These are phyloP conservation scores for Lipomyces orientalis DNA, from an alignment of 805 yeast species.

Conservation along the genomic window DNA sequence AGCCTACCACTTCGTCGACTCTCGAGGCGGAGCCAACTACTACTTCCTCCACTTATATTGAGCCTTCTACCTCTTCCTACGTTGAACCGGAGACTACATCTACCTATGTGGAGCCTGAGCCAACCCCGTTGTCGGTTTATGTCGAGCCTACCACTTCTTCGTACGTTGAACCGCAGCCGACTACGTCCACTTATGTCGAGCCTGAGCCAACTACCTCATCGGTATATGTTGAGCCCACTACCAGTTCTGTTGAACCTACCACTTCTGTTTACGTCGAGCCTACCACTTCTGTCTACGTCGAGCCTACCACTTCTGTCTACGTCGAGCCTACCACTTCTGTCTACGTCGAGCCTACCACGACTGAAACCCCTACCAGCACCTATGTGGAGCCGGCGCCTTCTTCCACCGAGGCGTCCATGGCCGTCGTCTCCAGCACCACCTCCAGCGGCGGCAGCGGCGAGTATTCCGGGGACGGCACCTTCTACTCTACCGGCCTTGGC, in stretches of 20 bases:
- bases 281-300: constrained; percentile 2
- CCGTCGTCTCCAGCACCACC: constrained; percentile 28
- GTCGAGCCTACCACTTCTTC: constrained; percentile 22
- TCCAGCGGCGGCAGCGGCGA: constrained; percentile 37
- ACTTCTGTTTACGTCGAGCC: too few species aligned
- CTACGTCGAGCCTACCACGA: constrained; percentile 27
- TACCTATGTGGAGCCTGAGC: constrained; percentile 3
- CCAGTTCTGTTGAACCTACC: too few species aligned
- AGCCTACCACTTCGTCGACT: constrained; percentile 11
- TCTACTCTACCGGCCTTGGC: constrained; percentile 51
- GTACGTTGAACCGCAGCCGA: neutral
- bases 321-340: constrained; percentile 22
- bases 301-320: constrained; percentile 16
- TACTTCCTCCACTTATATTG: constrained; percentile 21
- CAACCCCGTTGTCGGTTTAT: constrained; percentile 20
- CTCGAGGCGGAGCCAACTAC: constrained; percentile 12
- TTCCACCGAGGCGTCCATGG: constrained; percentile 13
- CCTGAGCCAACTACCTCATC: constrained; percentile 6
- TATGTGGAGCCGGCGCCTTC: constrained; percentile 22
- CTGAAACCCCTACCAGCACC: constrained; percentile 14
- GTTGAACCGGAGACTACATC: constrained; percentile 14
- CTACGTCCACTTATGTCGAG: constrained; percentile 16
- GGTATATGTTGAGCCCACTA: constrained; percentile 17
- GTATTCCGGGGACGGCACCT: constrained; percentile 48
- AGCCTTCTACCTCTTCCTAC: constrained; percentile 16